These are phyloP conservation scores for Capsicum chinense DNA, from an alignment of 257 asterid species.

Conservation along the genomic window DNA sequence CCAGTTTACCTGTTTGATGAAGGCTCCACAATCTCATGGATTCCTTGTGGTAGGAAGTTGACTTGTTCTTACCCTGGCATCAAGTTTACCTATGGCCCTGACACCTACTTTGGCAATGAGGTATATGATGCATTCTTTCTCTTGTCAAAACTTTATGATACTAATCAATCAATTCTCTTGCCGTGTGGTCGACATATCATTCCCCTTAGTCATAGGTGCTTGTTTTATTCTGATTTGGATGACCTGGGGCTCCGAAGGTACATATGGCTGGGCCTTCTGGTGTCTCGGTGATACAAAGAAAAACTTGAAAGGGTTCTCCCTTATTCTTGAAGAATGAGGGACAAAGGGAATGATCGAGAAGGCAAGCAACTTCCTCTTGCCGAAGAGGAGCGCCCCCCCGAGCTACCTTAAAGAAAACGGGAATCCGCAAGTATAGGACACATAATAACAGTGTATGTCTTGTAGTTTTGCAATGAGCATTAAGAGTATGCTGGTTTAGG, in stretches of 20 bases:
- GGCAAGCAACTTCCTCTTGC: neutral
- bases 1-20: conserved; percentile 96
- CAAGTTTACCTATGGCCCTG: conserved; percentile 90
- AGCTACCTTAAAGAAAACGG: neutral
- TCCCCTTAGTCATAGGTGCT: neutral
- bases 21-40: conserved; percentile 95
- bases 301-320: neutral
- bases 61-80: conserved; percentile 99
- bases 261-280: neutral
- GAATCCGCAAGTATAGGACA: neutral
- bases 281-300: neutral
- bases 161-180: neutral
- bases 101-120: conserved; percentile 83
- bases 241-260: neutral
- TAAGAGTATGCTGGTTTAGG: neutral
- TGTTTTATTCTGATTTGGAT: neutral
- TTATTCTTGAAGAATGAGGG: neutral
- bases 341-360: neutral
- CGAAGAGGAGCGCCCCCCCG: neutral
- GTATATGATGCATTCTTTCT: conserved; percentile 38
- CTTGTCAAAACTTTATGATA: neutral
- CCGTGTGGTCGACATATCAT: neutral
- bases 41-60: conserved; percentile 96
- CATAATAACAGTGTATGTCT: neutral
- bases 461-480: neutral